Evolutionary conservation across 768 basidiomycete species (phyloP), one percentile per base, ranked within the genome.

Genomic region (Leucocoprinus birnbaumii): DNA sequence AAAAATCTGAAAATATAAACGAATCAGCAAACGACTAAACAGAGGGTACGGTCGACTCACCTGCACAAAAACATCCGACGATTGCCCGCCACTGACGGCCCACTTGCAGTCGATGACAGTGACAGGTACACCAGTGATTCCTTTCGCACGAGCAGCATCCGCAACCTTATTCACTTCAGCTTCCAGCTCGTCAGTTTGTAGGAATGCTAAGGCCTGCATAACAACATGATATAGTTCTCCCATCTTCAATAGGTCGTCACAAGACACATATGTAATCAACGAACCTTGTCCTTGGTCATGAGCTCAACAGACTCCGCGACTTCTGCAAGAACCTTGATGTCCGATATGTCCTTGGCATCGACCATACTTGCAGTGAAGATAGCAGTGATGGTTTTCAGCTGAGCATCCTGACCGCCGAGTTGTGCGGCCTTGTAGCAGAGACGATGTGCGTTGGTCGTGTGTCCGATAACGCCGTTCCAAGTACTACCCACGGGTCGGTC

Each of bases 51-150:
- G 31, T 34, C 3, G 16, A 62, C 76, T 61, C 56, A 86, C 88
- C 76, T 86, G 82, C 27, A 85, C 71, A 63, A 82, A 91, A 2
- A 85, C 83, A 40, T 89, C 87, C 42, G 84, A 76, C 3, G 81
- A 80, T 68, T 91, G 89, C 9, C 84, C 85, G 8, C 89, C 89
- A 48, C 80, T 84, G 24, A 91, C 78, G 4, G 84, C 87, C 85
- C 87, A 92, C 64, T 85, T 86, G 11, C 82, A 80, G 65, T 91
- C 84, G 60, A 92, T 86, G 62, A 92, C 81, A 24, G 83, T 86
- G 73, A 90, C 82, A 7, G 91, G 91, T 2, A 93, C 88, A 37
- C 90, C 89, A 4, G 80, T 84, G 48, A 93, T 81, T 16, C 89
- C 89, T 53, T 84, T 79, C 40, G 73, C 70, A 51, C 83, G 79